Percentiles rank a stretch among this genome's conserved stretches.
phyloP scores from a whole-genome alignment of 805 yeast genomes.

The Saccharomycopsis synnaedendra region DNA sequence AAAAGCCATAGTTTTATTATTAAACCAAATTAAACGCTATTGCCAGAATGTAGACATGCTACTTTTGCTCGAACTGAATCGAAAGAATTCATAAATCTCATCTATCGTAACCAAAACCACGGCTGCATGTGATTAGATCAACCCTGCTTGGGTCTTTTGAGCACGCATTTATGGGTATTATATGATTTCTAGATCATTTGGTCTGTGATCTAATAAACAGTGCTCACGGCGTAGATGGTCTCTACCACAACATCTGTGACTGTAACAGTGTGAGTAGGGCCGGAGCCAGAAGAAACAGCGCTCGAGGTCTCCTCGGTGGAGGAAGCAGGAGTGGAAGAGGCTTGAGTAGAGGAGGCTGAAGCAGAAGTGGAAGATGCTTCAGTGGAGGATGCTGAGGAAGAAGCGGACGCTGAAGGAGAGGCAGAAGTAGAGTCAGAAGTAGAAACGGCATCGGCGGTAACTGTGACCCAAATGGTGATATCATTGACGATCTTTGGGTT shows the following conservation, averaged over 20 bases:
- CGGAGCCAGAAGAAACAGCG: background rate
- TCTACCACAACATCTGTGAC: constrained; percentile 6
- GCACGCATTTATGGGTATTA: too few relatives aligned
- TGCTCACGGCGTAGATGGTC: constrained; percentile 8
- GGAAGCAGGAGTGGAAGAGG: background rate
- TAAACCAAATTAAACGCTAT: too few relatives aligned
- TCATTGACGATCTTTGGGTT: constrained; percentile 12
- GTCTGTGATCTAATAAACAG: background rate
- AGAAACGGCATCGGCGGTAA: constrained; percentile 7
- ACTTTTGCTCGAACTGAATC: too few relatives aligned
- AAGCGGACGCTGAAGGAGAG: background rate
- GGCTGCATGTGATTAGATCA: too few relatives aligned
- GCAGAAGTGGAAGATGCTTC: background rate
- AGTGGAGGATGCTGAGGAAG: background rate
- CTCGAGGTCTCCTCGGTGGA: background rate
- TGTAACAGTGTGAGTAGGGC: constrained; percentile 1
- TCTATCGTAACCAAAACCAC: too few relatives aligned
- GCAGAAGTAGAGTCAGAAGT: background rate
- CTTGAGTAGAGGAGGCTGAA: background rate
- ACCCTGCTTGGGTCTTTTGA: too few relatives aligned
- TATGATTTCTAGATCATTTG: too few relatives aligned
- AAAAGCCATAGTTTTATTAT: too few relatives aligned
- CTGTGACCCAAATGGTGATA: constrained; percentile 12
- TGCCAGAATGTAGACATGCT: too few relatives aligned
- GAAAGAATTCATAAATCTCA: too few relatives aligned